Conservation (phyloP, 495 filamentous ascomycete genomes). For the Tuber borchii region DNA sequence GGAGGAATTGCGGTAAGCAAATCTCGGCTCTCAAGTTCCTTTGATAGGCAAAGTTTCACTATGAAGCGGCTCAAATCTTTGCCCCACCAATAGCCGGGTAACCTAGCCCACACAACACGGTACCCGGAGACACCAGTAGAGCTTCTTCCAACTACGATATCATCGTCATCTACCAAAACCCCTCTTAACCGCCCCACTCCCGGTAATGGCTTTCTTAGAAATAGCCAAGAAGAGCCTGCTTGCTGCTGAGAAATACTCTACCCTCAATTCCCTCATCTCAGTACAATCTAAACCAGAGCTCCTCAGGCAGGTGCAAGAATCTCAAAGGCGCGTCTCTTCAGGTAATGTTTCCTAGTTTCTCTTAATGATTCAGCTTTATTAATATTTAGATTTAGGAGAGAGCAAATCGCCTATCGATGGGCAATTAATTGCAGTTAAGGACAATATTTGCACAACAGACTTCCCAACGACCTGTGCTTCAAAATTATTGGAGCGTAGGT, state of each 20-base stretch:
- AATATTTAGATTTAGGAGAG: conserved; percentile 5
- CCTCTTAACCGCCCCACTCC: background rate
- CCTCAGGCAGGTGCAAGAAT: conserved; percentile 14
- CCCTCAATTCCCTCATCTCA: conserved; percentile 6
- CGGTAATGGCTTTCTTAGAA: background rate
- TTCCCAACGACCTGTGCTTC: conserved; percentile 65
- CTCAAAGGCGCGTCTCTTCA: conserved; percentile 7
- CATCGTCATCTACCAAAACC: background rate
- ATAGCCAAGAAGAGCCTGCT: background rate
- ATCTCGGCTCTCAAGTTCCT: background rate
- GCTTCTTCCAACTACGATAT: background rate
- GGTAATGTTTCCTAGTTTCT: background rate
- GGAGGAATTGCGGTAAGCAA: background rate
- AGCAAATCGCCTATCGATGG: conserved; percentile 45
- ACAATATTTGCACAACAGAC: conserved; percentile 65
- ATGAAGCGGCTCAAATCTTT: background rate
- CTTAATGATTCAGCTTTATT: background rate
- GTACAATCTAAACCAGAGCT: conserved; percentile 17
- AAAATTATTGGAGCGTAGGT: conserved; percentile 51
- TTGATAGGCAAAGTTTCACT: background rate
- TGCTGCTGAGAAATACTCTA: background rate
- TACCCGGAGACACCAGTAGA: too few relatives aligned
- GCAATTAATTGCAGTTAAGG: conserved; percentile 60
- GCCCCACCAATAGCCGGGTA: background rate
- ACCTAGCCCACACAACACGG: background rate